Base-by-base conservation (phyloP, 1,284 basidiomycete species). In the Gastroboletus turbinatus region DNA sequence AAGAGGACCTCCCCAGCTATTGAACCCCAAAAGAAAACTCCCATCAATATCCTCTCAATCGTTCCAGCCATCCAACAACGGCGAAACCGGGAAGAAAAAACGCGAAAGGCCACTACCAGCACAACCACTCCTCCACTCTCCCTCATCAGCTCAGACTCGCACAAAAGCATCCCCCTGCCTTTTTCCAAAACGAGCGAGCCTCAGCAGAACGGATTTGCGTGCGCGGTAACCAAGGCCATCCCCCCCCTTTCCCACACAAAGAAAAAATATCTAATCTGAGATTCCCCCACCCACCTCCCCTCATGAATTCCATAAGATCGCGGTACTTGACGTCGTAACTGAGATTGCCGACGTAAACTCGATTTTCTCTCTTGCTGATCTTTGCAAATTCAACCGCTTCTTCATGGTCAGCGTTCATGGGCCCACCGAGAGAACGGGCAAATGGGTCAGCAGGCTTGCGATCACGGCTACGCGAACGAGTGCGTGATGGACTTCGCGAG, bases 341-440 rank as follows among this genome's bases (percentile, higher is more conserved):
- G 75, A 98, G 85, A 76, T 98, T 98, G 71, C 96, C 96, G 73
- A 98, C 94, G 71, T 99, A 98, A 67, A 98, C 94, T 63, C 96
- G 84, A 76, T 98, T 96, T 81, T 98, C 95, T 80, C 94, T 87
- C 81, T 96, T 92, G 86, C 91, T 94, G 69, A 88, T 83, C 75
- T 96, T 94, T 67, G 93, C 88, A 65, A 94, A 93, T 70, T 93
- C 92, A 66, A 84, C 86, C 16, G 93, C 92, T 72, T 95, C 93
- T 76, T 92, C 91, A 56, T 89, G 84, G 21, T 90, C 85, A 29
- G 93, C 92, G 65, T 96, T 95, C 84, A 95, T 94, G 2, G 94
- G 92, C 2, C 93, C 93, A 27, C 92, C 93, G 27, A 92, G 84
- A 3, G 90, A 92, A 54, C 89, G 85, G 19, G 88, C 75, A 65